Evolutionary conservation across 257 asterid genomes (phyloP).

Genomic region (Nicotiana tomentosiformis): DNA sequence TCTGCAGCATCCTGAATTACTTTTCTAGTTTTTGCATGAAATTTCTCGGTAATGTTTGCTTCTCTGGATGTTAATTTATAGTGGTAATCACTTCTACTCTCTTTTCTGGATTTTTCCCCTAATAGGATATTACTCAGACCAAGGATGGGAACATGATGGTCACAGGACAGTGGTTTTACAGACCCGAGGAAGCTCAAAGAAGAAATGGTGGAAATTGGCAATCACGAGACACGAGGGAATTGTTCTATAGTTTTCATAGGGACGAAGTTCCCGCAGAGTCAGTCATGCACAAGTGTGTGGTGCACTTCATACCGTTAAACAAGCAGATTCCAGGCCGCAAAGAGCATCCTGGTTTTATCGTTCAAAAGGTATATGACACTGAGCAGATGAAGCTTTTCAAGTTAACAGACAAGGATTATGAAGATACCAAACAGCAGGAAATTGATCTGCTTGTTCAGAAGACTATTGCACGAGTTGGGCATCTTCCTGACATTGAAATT

Average conservation of each 20-base stretch:
- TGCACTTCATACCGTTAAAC: constrained; percentile 71
- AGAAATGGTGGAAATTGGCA: constrained; percentile 68
- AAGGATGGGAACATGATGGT: constrained; percentile 45
- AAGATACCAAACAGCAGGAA: constrained; percentile 66
- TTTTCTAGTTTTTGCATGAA: neutral
- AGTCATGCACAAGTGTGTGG: constrained; percentile 86
- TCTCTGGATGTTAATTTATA: neutral
- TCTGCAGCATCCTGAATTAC: neutral
- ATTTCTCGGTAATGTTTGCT: neutral
- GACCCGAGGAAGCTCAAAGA: constrained; percentile 83
- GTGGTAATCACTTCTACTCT: neutral
- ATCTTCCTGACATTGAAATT: constrained; percentile 66
- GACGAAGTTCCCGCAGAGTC: constrained; percentile 89
- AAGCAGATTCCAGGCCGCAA: constrained; percentile 69
- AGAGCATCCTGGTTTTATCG: constrained; percentile 83
- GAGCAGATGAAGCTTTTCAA: constrained; percentile 57
- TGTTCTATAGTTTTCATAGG: constrained; percentile 76
- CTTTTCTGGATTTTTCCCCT: neutral
- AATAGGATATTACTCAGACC: constrained; percentile 57
- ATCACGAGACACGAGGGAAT: constrained; percentile 57
- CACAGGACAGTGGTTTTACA: constrained; percentile 84
- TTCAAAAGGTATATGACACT: constrained; percentile 75
- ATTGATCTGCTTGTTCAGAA: constrained; percentile 69
- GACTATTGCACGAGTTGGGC: constrained; percentile 60
- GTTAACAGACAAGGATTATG: constrained; percentile 70